Conservation (phyloP, 331 rosid genomes). For the Telfairia occidentalis region DNA sequence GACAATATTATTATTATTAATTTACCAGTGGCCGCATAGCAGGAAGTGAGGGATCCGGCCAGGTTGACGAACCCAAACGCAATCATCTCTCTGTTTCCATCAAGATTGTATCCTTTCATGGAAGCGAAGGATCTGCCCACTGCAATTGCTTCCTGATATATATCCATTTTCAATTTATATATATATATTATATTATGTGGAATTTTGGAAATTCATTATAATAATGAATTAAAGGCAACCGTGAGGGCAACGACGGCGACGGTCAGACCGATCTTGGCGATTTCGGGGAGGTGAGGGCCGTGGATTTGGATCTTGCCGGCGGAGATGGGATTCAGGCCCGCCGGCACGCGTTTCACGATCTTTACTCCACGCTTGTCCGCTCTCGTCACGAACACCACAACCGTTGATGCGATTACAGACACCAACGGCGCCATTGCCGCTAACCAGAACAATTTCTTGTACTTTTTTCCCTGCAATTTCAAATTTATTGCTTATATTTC, state of each 20-base stretch:
- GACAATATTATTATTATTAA: no score
- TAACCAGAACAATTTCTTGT: constrained; percentile 59
- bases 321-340: constrained; percentile 61
- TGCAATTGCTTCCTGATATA: constrained; percentile 86
- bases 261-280: constrained; percentile 41
- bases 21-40: constrained; percentile 87
- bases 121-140: constrained; percentile 79
- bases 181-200: no score
- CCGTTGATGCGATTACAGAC: constrained; percentile 48
- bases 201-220: no score
- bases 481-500: no score
- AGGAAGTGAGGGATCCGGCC: constrained; percentile 73
- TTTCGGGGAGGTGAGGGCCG: constrained; percentile 28
- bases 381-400: constrained; percentile 37
- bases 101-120: constrained; percentile 61
- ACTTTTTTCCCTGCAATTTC: constrained; percentile 57
- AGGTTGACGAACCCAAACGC: constrained; percentile 70
- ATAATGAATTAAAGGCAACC: no score
- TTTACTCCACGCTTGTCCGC: constrained; percentile 52
- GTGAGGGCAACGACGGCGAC: constrained; percentile 41
- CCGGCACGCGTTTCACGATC: constrained; percentile 55
- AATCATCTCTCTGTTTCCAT: constrained; percentile 86
- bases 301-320: constrained; percentile 32
- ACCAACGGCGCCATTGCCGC: constrained; percentile 55
- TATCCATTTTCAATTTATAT: no score